Percentiles rank a stretch among this genome's conserved stretches.
Evolutionary conservation across 148 eudicot species (phyloP).

Genomic region (Rheum nobile): DNA sequence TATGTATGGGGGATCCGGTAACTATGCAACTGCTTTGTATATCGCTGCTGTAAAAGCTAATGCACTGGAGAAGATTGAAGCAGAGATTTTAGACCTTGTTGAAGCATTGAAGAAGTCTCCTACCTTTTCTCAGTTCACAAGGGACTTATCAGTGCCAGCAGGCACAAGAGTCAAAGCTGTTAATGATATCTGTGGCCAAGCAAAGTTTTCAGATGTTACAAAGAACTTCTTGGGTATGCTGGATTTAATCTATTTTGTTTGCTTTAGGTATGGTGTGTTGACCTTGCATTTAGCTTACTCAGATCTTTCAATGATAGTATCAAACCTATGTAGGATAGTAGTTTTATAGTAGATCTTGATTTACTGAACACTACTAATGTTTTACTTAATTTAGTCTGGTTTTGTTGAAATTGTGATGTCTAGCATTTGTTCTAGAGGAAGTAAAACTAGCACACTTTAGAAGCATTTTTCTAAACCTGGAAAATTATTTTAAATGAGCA

Average conservation of each 20-base stretch:
- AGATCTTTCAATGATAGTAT: not conserved
- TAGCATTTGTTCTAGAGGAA: not conserved
- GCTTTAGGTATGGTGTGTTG: not conserved
- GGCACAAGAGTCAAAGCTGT: constrained; percentile 56
- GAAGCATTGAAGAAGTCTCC: constrained; percentile 50
- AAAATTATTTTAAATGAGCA: not conserved
- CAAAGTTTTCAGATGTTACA: constrained; percentile 64
- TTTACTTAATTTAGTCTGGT: not conserved
- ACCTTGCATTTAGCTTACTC: not conserved
- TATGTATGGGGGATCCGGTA: constrained; percentile 73
- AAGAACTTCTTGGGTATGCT: constrained; percentile 73
- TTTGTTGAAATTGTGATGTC: not conserved
- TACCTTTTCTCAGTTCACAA: constrained; percentile 59
- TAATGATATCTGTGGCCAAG: constrained; percentile 44
- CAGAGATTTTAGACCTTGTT: constrained; percentile 58
- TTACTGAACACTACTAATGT: not conserved
- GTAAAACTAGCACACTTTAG: not conserved
- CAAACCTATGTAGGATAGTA: not conserved
- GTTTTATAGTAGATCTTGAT: not conserved
- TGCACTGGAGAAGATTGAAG: constrained; percentile 60
- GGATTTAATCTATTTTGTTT: not conserved
- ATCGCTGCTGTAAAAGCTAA: constrained; percentile 60
- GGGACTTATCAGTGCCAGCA: constrained; percentile 48
- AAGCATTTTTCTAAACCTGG: not conserved
- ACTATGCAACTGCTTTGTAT: constrained; percentile 81